A percentile compares a stretch with the other conserved stretches of the same genome.
Evolutionary conservation across 2,329 filamentous ascomycete species (phyloP).

Genomic region (Alternaria sp.): DNA sequence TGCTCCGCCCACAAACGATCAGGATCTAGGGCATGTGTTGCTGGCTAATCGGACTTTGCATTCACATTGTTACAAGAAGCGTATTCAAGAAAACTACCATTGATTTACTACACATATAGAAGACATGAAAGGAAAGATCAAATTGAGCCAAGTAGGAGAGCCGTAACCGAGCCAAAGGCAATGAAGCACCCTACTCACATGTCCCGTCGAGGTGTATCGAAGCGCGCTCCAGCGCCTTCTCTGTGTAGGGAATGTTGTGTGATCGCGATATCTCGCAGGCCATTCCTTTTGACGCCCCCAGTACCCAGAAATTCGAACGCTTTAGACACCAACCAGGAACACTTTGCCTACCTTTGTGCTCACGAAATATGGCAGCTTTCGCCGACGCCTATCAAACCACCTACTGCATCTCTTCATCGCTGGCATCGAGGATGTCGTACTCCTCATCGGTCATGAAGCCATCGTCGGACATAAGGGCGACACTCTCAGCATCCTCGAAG

Average conservation of each 20-base stretch:
- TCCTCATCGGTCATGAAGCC: constrained; percentile 96
- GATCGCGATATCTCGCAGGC: background rate
- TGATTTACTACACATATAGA: constrained; percentile 7
- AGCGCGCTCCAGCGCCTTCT: constrained; percentile 10
- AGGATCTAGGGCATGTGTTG: background rate
- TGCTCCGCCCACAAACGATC: background rate
- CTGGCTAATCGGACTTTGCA: background rate
- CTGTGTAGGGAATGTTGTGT: constrained; percentile 1
- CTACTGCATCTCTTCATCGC: constrained; percentile 73
- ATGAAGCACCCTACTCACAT: background rate
- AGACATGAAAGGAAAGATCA: constrained; percentile 5
- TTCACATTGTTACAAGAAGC: background rate
- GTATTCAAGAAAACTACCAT: constrained; percentile 4
- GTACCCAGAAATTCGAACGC: constrained; percentile 3
- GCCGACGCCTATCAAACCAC: background rate
- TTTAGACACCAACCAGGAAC: constrained; percentile 5
- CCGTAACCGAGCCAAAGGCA: background rate
- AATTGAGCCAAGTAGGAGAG: constrained; percentile 11
- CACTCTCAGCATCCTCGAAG: constrained; percentile 65
- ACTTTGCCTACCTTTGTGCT: background rate
- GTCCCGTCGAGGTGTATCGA: constrained; percentile 7
- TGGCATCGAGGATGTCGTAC: constrained; percentile 95
- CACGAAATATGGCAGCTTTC: background rate
- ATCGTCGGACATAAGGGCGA: constrained; percentile 62
- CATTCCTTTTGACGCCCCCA: constrained; percentile 1